Base-by-base conservation (phyloP, 257 asterid genomes). In the Anisodus acutangulus region DNA sequence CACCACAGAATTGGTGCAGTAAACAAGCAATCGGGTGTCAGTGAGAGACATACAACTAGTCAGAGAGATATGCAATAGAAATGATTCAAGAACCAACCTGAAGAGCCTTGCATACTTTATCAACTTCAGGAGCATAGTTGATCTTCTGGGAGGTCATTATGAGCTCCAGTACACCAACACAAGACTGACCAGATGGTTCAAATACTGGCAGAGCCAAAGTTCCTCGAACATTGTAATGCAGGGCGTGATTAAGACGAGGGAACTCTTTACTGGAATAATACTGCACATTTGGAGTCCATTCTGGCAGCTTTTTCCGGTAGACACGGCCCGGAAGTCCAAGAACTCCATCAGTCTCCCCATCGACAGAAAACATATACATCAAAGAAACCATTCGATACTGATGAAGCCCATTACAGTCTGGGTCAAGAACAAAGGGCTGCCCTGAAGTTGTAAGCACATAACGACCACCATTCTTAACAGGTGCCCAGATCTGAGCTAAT, bases 231-330 rank as follows among this genome's bases (percentile, higher is more conserved):
- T 95, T 92, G 89, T 90, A 92, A 89, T 92, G 87, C 82, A 93
- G 88, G 49, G 99, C 99, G 83, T 95, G 97, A 88, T 84, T 90
- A 82, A 93, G 94, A 47, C 99, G 93, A 5, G 92, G 90, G 85
- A 90, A 95, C 87, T 95, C 99, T 85, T 93, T 91, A 90, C 97
- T 93, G 39, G 99, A 91, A 85, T 95, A 95, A 63, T 94, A 95
- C 89, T 93, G 99, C 88, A 95, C 99, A 87, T 95, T 91, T 37
- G 99, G 99, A 8, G 99, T 92, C 99, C 99, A 95, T 84, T 95
- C 98, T 2, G 99, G 99, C 81, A 94, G 86, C 89, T 88, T 95
- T 83, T 91, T 91, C 79, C 89, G 85, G 85, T 91, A 95, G 74
- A 95, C 98, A 53, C 98, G 95, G 26, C 97, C 98, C 0, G 98